phyloP scores from a whole-genome alignment of 257 asterid genomes.

The Nicotiana knightiana region DNA sequence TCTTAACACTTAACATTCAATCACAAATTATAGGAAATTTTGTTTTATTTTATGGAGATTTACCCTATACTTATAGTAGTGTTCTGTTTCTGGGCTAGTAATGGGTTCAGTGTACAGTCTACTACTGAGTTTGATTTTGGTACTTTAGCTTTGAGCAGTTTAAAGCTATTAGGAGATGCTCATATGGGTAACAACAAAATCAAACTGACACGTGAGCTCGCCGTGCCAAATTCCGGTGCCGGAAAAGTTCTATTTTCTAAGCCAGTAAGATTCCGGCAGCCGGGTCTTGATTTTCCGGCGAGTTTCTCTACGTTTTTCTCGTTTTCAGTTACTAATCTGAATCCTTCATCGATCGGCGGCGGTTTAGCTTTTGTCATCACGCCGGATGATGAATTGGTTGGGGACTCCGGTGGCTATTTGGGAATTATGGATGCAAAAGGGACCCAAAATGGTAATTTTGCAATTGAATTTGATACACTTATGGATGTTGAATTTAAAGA shows the following conservation, averaged over 20 bases:
- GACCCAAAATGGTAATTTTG: conserved; percentile 41
- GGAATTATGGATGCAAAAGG: conserved; percentile 50
- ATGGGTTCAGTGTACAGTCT: neutral
- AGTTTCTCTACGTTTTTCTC: conserved; percentile 73
- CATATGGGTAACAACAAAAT: conserved; percentile 64
- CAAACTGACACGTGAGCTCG: conserved; percentile 54
- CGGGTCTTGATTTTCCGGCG: conserved; percentile 34
- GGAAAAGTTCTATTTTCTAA: conserved; percentile 58
- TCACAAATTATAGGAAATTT: no score
- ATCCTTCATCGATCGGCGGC: conserved; percentile 77
- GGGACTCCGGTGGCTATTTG: conserved; percentile 64
- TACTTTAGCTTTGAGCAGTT: conserved; percentile 41
- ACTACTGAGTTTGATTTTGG: conserved; percentile 52
- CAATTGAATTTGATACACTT: conserved; percentile 68
- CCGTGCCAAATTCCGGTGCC: conserved; percentile 72
- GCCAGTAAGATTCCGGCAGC: conserved; percentile 52
- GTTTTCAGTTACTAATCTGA: conserved; percentile 52
- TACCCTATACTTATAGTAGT: neutral
- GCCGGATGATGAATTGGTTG: conserved; percentile 47
- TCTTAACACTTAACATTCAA: no score
- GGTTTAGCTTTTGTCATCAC: conserved; percentile 72
- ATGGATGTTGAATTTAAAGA: conserved; percentile 77
- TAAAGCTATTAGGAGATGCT: conserved; percentile 79
- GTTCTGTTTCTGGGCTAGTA: conserved; percentile 5
- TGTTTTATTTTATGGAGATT: neutral